Evolutionary conservation across 2,329 filamentous ascomycete species (phyloP), one percentile per base, ranked within the genome.

Genomic region (Apiospora sp.): DNA sequence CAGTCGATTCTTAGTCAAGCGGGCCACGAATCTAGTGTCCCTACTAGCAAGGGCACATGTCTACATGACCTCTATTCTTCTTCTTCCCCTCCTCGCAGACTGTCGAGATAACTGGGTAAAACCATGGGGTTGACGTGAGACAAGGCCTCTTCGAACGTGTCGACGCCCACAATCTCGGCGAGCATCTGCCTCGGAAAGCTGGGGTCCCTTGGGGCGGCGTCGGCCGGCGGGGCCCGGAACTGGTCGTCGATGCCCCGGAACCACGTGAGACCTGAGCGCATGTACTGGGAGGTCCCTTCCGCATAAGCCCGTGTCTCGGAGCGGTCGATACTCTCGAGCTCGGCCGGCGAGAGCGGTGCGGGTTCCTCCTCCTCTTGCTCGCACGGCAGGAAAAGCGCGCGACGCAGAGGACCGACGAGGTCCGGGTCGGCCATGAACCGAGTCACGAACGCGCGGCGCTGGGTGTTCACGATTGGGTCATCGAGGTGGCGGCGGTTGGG

Each of bases 221-320:
- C 46, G 5, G 46, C 46, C 5, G 5, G 5, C 4, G 16, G 19
- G 14, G 4, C 6, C 44, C 22, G 6, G 19, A 48, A 48, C 46
- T 22, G 19, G 4, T 48, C 46, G 19, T 48, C 46, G 46, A 37
- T 6, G 37, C 46, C 46, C 19, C 46, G 22, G 46, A n/a, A 48
- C 46, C 46, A 48, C 46, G 0, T 6, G 3, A 48, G 1, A 0
- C 0, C 1, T 19, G 46, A 8, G 19, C 22, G 4, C 4, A 0
- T 1, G 19, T 1, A 8, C 46, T n/a, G 7, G 7, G 2, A 1
- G 19, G 0, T 2, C 46, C 46, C 6, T 1, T 48, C 19, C 8
- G 1, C 1, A 7, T 10, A 6, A 2, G 22, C 22, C 6, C 19
- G 46, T 8, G 3, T 8, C n/a, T 24, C 0, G 24, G n/a, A n/a